Percentiles rank a stretch among this genome's conserved stretches.
Evolutionary conservation across 345 rosid species (phyloP).

Genomic region (Eucalyptus fibrosa): DNA sequence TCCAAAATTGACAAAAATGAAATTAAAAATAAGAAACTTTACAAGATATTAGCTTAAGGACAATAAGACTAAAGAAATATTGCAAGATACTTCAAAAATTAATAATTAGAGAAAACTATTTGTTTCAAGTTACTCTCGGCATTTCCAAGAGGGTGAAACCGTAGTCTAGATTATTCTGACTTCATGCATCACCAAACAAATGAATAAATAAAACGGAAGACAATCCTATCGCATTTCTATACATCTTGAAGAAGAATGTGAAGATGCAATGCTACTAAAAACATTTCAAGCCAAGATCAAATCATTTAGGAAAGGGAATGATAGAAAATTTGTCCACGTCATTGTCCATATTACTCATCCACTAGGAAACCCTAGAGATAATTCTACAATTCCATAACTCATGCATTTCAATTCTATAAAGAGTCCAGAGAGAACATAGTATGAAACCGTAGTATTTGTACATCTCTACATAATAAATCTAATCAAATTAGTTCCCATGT

Average conservation of each 20-base stretch:
- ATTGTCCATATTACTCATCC: background rate
- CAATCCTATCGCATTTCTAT: background rate
- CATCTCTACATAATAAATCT: background rate
- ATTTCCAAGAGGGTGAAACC: background rate
- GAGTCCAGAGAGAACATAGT: background rate
- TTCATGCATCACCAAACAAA: background rate
- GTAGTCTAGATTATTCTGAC: background rate
- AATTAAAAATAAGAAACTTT: no score
- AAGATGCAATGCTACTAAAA: no score
- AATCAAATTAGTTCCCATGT: background rate
- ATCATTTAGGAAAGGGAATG: background rate
- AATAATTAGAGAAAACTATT: background rate
- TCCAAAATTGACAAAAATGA: background rate
- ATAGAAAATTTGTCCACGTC: background rate
- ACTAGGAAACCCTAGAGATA: background rate
- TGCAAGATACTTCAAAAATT: background rate
- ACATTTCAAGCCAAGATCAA: background rate
- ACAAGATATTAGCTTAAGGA: background rate
- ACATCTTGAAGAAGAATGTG: background rate
- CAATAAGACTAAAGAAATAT: background rate
- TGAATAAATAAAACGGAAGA: background rate
- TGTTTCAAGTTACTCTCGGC: background rate
- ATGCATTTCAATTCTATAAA: background rate
- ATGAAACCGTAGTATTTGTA: background rate
- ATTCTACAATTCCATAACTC: background rate